Conservation (phyloP, 805 yeast genomes). For the Candida awuae region DNA sequence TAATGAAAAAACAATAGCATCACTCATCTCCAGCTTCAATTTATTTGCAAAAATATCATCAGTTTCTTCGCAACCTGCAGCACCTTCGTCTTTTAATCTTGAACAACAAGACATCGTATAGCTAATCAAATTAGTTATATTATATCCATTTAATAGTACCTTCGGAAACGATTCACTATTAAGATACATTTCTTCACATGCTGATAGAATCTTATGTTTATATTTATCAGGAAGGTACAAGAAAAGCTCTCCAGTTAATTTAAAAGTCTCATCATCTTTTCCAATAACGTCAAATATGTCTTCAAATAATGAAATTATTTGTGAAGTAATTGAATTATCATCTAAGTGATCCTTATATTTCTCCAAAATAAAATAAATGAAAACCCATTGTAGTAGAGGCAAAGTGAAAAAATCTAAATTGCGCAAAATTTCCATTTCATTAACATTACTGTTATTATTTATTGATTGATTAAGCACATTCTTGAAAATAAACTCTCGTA, state of each 20-base stretch:
- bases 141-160: conserved; percentile 15
- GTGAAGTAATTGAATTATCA: conserved; percentile 6
- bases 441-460: conserved; percentile 1
- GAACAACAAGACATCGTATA: conserved; percentile 43
- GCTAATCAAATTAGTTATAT: conserved; percentile 33
- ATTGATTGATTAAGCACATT: conserved; percentile 7
- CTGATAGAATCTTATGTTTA: conserved; percentile 28
- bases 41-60: conserved; percentile 2
- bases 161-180: conserved; percentile 35
- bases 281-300: conserved; percentile 4
- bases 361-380: conserved; percentile 27
- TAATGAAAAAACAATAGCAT: conserved; percentile 35
- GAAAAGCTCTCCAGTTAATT: conserved; percentile 33
- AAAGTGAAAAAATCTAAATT: conserved; percentile 33
- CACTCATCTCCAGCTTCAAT: conserved; percentile 21
- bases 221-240: conserved; percentile 27
- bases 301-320: conserved; percentile 5
- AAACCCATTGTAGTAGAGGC: conserved; percentile 34
- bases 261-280: conserved; percentile 2
- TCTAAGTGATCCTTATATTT: conserved; percentile 7
- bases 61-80: too few species aligned
- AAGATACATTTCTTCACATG: conserved; percentile 35
- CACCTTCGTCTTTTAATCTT: conserved; percentile 17
- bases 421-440: conserved; percentile 14
- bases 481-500: conserved; percentile 6